Conservation (phyloP, 169 alveolate species). For the Condylostoma magnum region DNA sequence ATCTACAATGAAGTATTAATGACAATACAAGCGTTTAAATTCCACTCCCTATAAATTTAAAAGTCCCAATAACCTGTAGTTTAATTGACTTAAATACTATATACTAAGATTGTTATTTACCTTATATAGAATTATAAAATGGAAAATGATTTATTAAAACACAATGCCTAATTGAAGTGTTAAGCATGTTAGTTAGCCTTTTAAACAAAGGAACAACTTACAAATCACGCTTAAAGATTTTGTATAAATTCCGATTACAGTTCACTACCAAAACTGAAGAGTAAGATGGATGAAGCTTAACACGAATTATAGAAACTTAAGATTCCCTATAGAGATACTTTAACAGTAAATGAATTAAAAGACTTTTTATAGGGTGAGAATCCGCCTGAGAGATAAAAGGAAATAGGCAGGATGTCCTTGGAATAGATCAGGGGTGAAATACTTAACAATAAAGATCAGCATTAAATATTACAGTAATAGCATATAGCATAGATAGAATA, state of each 20-base stretch:
- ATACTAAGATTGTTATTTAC: no score
- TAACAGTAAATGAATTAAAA: neutral
- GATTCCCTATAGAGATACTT: no score
- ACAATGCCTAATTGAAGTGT: no score
- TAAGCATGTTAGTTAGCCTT: no score
- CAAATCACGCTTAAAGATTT: neutral
- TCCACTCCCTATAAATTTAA: no score
- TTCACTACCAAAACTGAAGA: neutral
- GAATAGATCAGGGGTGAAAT: neutral
- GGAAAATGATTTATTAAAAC: no score
- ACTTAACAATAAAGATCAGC: neutral
- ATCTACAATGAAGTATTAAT: no score
- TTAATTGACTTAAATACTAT: no score
- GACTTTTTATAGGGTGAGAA: neutral
- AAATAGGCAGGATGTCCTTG: neutral
- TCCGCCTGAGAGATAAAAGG: neutral
- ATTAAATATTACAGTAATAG: neutral
- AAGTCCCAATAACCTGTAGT: no score
- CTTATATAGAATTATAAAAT: no score
- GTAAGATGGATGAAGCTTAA: neutral
- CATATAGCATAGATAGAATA: neutral
- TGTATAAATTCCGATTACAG: neutral
- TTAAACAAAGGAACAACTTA: neutral
- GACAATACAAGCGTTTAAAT: no score
- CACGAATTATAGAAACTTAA: neutral